A percentile compares a stretch with the other conserved stretches of the same genome.
Evolutionary conservation across 2,329 filamentous ascomycete genomes (phyloP).

Genomic region (Neonectria punicea): DNA sequence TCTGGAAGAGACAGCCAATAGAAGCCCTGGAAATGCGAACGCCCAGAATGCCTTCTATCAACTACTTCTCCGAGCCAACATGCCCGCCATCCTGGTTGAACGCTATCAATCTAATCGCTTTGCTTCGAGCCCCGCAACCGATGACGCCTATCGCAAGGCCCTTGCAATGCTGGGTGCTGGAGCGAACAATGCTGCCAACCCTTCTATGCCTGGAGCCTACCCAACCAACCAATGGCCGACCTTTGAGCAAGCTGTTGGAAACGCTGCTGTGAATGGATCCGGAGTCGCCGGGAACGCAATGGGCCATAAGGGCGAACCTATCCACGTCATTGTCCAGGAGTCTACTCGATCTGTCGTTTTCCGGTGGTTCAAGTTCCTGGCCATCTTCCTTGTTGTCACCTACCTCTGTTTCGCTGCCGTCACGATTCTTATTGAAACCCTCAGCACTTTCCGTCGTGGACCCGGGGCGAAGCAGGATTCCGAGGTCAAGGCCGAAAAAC

Average conservation of each 20-base stretch:
- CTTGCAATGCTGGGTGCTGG: conserved; percentile 56
- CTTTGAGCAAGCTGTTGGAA: conserved; percentile 44
- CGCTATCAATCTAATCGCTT: conserved; percentile 88
- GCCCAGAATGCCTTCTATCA: conserved; percentile 96
- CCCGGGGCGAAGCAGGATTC: conserved; percentile 78
- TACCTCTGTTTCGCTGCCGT: conserved; percentile 85
- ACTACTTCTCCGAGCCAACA: conserved; percentile 87
- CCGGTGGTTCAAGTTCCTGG: conserved; percentile 89
- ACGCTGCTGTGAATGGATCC: conserved; percentile 40
- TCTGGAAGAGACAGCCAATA: conserved; percentile 91
- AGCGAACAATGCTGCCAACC: conserved; percentile 40
- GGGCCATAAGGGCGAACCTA: conserved; percentile 83
- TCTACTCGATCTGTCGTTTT: conserved; percentile 82
- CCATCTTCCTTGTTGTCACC: conserved; percentile 79
- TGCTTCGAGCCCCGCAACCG: conserved; percentile 81
- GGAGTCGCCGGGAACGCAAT: conserved; percentile 49
- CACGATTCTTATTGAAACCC: conserved; percentile 83
- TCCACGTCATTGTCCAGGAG: conserved; percentile 96
- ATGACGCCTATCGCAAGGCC: conserved; percentile 82
- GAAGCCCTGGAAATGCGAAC: conserved; percentile 86
- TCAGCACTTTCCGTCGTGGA: conserved; percentile 79
- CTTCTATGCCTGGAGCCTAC: conserved; percentile 33
- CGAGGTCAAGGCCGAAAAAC: conserved; percentile 91
- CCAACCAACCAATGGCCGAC: conserved; percentile 44
- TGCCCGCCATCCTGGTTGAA: conserved; percentile 93